Evolutionary conservation across 495 filamentous ascomycete species (phyloP).

Genomic region (Hypoxylon rickii): DNA sequence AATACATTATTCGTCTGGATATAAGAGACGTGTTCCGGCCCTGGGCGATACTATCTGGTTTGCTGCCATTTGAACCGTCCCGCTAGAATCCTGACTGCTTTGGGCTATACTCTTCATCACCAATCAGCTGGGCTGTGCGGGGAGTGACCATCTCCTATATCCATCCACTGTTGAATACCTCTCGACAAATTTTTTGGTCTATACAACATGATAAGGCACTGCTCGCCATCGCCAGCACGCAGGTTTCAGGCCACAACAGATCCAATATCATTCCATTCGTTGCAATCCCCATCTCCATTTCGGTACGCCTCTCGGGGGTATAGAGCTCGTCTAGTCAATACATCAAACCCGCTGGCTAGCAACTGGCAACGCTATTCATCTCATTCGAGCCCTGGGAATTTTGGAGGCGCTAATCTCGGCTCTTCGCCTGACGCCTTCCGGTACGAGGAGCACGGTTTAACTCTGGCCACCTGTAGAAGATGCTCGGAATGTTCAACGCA

Average conservation of each 20-base stretch:
- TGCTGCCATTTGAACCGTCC: background rate
- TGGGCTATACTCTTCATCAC: background rate
- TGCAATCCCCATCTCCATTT: background rate
- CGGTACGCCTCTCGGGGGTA: too few species aligned
- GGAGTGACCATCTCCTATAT: too few species aligned
- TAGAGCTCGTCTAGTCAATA: background rate
- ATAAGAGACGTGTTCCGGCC: background rate
- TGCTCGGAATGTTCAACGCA: background rate
- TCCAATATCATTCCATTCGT: background rate
- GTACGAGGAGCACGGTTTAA: background rate
- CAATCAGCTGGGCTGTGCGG: too few species aligned
- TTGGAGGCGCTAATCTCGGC: background rate
- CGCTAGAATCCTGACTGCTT: background rate
- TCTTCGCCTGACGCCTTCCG: background rate
- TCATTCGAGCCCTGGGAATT: background rate
- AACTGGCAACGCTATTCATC: background rate
- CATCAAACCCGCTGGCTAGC: background rate
- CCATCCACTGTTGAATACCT: too few species aligned
- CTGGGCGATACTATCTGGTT: background rate
- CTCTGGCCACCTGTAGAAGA: background rate
- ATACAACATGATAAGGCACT: too few species aligned
- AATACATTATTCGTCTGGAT: conserved; percentile 5
- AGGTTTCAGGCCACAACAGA: background rate
- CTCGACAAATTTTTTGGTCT: too few species aligned
- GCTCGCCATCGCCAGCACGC: background rate